phyloP scores from a whole-genome alignment of 2,329 filamentous ascomycete genomes.

The Macrophomina pseudophaseolina region DNA sequence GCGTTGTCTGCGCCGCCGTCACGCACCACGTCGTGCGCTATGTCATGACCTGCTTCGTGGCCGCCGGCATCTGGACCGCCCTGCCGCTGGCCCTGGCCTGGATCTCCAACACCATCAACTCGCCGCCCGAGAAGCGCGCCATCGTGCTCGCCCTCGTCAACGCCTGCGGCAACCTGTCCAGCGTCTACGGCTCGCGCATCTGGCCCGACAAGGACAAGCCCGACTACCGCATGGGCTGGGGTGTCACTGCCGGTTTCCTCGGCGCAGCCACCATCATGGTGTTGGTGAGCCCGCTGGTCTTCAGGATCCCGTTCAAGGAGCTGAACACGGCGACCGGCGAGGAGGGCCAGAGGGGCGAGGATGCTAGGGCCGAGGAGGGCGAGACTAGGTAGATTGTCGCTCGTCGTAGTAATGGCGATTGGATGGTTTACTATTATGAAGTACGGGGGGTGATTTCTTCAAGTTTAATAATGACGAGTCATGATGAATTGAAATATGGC shows the following conservation, averaged over 20 bases:
- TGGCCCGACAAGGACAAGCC: slow-evolving; percentile 62
- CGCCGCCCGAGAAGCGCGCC: slow-evolving; percentile 60
- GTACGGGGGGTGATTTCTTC: neutral
- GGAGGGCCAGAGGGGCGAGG: neutral
- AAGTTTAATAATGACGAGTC: neutral
- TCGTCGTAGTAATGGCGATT: neutral
- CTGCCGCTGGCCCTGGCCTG: slow-evolving; percentile 63
- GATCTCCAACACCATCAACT: slow-evolving; percentile 64
- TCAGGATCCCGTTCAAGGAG: slow-evolving; percentile 19
- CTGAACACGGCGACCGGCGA: neutral
- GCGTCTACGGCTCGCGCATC: slow-evolving; percentile 24
- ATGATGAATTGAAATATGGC: slow-evolving; percentile 1
- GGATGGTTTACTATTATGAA: neutral
- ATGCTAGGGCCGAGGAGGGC: neutral
- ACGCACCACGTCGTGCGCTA: slow-evolving; percentile 43
- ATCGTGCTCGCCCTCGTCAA: slow-evolving; percentile 61
- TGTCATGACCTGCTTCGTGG: slow-evolving; percentile 48
- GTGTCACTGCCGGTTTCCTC: slow-evolving; percentile 58
- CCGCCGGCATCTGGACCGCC: slow-evolving; percentile 58
- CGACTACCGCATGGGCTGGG: slow-evolving; percentile 57
- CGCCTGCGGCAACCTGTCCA: slow-evolving; percentile 32
- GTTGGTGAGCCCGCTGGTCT: slow-evolving; percentile 35
- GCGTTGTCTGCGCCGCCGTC: slow-evolving; percentile 43
- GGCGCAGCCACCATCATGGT: slow-evolving; percentile 51
- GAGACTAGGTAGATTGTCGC: neutral